phyloP scores from a whole-genome alignment of 2,329 filamentous ascomycete species.

The Curvularia hawaiiensis region DNA sequence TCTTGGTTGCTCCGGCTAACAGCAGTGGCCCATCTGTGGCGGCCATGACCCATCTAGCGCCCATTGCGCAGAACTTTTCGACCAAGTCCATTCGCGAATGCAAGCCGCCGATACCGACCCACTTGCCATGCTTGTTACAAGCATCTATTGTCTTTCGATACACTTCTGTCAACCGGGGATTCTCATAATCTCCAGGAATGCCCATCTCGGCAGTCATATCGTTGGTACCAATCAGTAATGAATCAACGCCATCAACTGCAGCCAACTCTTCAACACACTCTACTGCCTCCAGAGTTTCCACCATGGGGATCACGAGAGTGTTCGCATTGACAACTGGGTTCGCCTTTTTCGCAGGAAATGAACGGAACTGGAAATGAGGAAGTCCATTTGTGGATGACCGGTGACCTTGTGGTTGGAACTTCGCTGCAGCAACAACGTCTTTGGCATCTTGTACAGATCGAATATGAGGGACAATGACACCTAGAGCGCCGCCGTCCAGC shows the following conservation, averaged over 20 bases:
- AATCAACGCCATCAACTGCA: slow-evolving; percentile 52
- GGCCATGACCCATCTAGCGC: slow-evolving; percentile 49
- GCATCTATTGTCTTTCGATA: slow-evolving; percentile 47
- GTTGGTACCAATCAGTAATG: slow-evolving; percentile 52
- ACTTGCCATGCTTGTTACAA: slow-evolving; percentile 49
- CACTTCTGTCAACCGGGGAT: slow-evolving; percentile 27
- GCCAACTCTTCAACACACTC: slow-evolving; percentile 50
- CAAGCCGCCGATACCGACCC: slow-evolving; percentile 50
- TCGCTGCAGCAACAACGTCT: slow-evolving; percentile 46
- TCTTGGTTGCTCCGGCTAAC: slow-evolving; percentile 46
- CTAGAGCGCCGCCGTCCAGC: slow-evolving; percentile 50
- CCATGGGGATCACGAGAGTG: slow-evolving; percentile 52
- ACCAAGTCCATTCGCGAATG: slow-evolving; percentile 50
- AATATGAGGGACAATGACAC: slow-evolving; percentile 52
- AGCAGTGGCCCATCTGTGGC: slow-evolving; percentile 46
- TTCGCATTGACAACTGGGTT: slow-evolving; percentile 46
- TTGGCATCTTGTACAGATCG: slow-evolving; percentile 45
- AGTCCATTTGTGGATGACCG: slow-evolving; percentile 47
- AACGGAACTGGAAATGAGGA: slow-evolving; percentile 45
- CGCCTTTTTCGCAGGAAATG: slow-evolving; percentile 41
- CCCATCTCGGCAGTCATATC: slow-evolving; percentile 53
- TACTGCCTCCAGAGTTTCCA: slow-evolving; percentile 49
- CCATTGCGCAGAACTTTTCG: slow-evolving; percentile 48
- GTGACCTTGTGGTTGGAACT: slow-evolving; percentile 47
- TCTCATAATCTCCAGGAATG: slow-evolving; percentile 50